Evolutionary conservation across 352 stramenopile species (phyloP).

Genomic region (Phytopythium delawarense): DNA sequence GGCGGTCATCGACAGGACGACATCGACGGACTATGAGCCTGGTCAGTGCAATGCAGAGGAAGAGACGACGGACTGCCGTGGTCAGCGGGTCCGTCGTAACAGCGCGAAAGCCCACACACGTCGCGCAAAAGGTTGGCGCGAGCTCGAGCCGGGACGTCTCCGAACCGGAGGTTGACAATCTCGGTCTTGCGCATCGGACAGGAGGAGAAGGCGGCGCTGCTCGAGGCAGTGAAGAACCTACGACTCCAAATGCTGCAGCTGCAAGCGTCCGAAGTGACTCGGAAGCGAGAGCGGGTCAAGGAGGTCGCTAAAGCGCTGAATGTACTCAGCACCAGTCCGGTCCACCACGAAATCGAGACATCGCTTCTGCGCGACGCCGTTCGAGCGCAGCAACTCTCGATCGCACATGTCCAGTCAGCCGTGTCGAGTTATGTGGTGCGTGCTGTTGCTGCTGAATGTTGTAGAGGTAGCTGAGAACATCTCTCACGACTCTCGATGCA

Average conservation of each 20-base stretch:
- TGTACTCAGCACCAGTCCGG: not conserved
- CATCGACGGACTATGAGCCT: not conserved
- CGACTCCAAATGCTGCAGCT: constrained; percentile 13
- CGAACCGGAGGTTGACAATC: not conserved
- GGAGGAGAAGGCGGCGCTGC: constrained; percentile 5
- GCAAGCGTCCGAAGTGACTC: constrained; percentile 7
- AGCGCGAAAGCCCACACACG: constrained; percentile 5
- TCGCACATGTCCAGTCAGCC: constrained; percentile 30
- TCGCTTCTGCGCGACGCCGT: constrained; percentile 21
- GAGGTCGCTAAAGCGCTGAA: not conserved
- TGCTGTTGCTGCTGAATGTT: not conserved
- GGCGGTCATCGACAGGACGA: too few relatives aligned
- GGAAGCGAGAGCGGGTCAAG: not conserved
- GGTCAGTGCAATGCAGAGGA: not conserved
- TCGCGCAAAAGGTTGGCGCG: constrained; percentile 2
- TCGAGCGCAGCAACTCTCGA: constrained; percentile 21
- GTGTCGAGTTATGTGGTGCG: constrained; percentile 23
- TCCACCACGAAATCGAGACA: constrained; percentile 15
- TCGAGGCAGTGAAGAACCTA: constrained; percentile 16
- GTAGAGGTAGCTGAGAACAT: not conserved
- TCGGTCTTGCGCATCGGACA: not conserved
- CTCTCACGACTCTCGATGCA: not conserved
- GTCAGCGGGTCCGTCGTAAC: not conserved
- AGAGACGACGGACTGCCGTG: not conserved
- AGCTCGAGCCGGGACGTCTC: not conserved